phyloP scores from a whole-genome alignment of 176 grass and related monocot species.

The Juncus inflexus region DNA sequence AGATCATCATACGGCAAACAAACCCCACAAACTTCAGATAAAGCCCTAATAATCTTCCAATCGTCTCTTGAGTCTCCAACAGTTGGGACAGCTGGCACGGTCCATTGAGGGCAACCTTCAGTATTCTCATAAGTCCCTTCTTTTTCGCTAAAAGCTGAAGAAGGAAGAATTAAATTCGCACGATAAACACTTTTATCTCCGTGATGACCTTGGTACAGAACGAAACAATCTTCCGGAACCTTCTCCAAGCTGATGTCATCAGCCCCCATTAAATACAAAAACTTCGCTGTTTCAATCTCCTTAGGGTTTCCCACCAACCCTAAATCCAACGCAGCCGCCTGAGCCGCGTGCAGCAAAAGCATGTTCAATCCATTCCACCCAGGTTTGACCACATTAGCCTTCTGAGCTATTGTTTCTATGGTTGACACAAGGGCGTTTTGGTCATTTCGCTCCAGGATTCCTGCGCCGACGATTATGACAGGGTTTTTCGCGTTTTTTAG shows the following conservation, averaged over 20 bases:
- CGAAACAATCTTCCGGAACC: constrained; percentile 86
- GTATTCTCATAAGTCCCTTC: constrained; percentile 97
- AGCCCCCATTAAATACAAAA: constrained; percentile 95
- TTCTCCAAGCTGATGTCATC: constrained; percentile 81
- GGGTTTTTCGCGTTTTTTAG: constrained; percentile 81
- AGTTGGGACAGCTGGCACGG: constrained; percentile 82
- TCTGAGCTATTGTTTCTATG: constrained; percentile 67
- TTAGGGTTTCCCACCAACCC: constrained; percentile 67
- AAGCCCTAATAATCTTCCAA: constrained; percentile 97
- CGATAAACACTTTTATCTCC: constrained; percentile 86
- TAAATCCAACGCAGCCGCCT: constrained; percentile 91
- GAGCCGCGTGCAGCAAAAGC: constrained; percentile 81
- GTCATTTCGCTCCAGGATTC: constrained; percentile 77
- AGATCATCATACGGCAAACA: constrained; percentile 63
- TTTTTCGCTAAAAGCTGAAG: constrained; percentile 96
- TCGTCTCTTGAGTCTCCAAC: constrained; percentile 96
- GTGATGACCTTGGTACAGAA: constrained; percentile 96
- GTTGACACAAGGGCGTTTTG: constrained; percentile 64
- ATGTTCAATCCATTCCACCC: constrained; percentile 94
- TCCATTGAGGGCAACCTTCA: constrained; percentile 90
- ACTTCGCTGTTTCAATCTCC: constrained; percentile 69
- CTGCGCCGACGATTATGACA: constrained; percentile 81
- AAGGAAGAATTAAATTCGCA: constrained; percentile 83
- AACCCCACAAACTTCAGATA: constrained; percentile 67
- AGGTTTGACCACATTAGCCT: constrained; percentile 57